A percentile compares a stretch with the other conserved stretches of the same genome.
Conservation (phyloP, 441 rosid genomes). For the Cnidoscolus chayamansa region DNA sequence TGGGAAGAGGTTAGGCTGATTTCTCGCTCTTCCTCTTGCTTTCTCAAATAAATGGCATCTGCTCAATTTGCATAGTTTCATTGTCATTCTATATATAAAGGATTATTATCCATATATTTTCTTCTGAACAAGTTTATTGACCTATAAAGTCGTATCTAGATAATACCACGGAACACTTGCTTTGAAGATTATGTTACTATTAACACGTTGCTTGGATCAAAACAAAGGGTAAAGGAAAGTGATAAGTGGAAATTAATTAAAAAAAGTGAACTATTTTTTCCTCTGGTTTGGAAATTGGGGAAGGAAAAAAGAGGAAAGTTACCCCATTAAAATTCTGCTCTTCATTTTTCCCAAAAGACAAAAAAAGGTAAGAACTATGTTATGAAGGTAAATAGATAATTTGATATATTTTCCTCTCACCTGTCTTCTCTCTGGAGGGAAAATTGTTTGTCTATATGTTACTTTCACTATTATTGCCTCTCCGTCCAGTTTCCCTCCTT, state of each 20-base stretch:
- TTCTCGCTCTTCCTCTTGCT: background rate
- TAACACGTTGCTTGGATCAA: conserved; percentile 5
- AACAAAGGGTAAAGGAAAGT: background rate
- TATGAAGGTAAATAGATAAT: background rate
- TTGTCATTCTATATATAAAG: background rate
- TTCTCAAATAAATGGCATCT: background rate
- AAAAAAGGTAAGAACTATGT: too few species aligned
- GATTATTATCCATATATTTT: background rate
- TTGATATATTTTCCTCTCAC: background rate
- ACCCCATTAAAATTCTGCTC: background rate
- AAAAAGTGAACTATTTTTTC: background rate
- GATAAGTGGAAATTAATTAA: background rate
- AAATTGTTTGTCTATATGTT: background rate
- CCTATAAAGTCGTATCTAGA: background rate
- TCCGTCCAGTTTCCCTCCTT: background rate
- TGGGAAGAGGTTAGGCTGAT: conserved; percentile 75
- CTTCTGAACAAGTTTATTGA: background rate
- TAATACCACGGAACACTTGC: background rate
- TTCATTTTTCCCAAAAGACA: background rate
- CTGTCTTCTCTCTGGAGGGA: background rate
- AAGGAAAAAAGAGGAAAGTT: conserved; percentile 1
- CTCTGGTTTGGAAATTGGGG: background rate
- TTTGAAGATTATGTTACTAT: background rate
- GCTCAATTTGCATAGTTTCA: background rate
- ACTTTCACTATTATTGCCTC: background rate